Evolutionary conservation across 2,329 filamentous ascomycete genomes (phyloP), one percentile per base, ranked within the genome.

Genomic region (Karstenula rhodostoma): DNA sequence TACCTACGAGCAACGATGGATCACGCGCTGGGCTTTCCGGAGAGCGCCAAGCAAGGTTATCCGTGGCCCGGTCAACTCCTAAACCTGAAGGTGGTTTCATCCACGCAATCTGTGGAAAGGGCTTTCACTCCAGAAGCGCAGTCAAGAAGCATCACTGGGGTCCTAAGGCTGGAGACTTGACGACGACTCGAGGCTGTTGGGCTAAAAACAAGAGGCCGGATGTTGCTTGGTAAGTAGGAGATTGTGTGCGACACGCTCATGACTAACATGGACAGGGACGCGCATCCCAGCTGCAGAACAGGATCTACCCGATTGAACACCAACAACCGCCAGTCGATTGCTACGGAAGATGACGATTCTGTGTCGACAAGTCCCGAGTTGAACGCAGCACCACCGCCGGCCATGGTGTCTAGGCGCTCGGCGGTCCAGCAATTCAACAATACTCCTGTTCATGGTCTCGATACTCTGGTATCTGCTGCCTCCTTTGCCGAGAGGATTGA

Each of bases 61-160:
- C 17, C 35, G 51, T 12, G 25, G 8, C 35, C 27, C 32, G 19
- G 13, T n/a, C 49, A 33, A 48, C 10, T 1, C 25, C 22, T 12
- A 43, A 47, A 15, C 13, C 44, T 3, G 17, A 40, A 15, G 57
- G 58, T 0, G 54, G 32, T 1, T 77, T 63, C 60, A 60, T 77
- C 2, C 74, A 77, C 49, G 55, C 49, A 17, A 61, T 77, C 10
- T 77, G 74, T 40, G 73, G 73, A 4, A 73, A 67, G 48, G 58
- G 54, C 1, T 77, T 77, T 29, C 22, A 56, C 1, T 67, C 57
- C 10, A 64, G 68, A 8, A 65, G 59, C 1, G 67, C 55, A n/a
- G 73, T 76, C 19, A 77, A 72, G 59, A 75, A 75, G 40, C 74
- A 77, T 54, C 75, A 77, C 47, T 77, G 73, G 69, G 73, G 73